Base-by-base conservation (phyloP, 2,329 filamentous ascomycete species). In the Ramularia collo-cygni region DNA sequence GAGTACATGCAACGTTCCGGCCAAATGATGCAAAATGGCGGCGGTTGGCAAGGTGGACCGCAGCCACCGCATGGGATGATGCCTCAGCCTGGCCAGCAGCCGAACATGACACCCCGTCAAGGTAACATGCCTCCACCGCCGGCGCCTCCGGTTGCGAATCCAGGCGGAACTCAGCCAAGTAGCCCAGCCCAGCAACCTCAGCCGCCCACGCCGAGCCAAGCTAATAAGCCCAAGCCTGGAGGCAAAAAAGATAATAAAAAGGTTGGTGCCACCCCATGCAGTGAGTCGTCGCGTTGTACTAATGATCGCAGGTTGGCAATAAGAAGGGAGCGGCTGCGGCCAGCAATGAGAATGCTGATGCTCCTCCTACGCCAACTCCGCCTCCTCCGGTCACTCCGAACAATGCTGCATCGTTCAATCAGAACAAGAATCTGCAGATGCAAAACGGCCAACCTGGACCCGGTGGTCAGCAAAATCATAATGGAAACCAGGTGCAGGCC, bases 151-250 rank as follows among this genome's bases (percentile, higher is more conserved):
- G 53, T 60, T 19, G 63, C 64, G 36, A 62, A 64, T 36, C 57
- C 60, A 14, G 59, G 55, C 26, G 54, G 66, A 18, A 66, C 67
- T 8, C 65, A 71, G 37, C 66, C 66, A 12, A 69, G 69, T 36
- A 71, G 69, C 42, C 69, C 70, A 13, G 63, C 64, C 26, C 65
- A 66, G 46, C 61, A 62, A 17, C 59, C 66, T 32, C 82, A 81
- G 26, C 85, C 85, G 1, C 85, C 85, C 1, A 92, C 85, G 3
- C 85, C 85, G 1, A 80, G 77, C 37, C 83, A 86, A 58, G 62
- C 70, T 2, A 81, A 79, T 57, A 90, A 90, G 68, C 64, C 81
- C 3, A 79, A 77, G 24, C 82, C 83, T 1, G 88, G 86, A 50
- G 46, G 44, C 63, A 90, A 90, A 74, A 85, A 86, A 69, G 44